Evolutionary conservation across 2,329 filamentous ascomycete genomes (phyloP), one percentile per base, ranked within the genome.

Genomic region (Colletotrichum zoysiae): DNA sequence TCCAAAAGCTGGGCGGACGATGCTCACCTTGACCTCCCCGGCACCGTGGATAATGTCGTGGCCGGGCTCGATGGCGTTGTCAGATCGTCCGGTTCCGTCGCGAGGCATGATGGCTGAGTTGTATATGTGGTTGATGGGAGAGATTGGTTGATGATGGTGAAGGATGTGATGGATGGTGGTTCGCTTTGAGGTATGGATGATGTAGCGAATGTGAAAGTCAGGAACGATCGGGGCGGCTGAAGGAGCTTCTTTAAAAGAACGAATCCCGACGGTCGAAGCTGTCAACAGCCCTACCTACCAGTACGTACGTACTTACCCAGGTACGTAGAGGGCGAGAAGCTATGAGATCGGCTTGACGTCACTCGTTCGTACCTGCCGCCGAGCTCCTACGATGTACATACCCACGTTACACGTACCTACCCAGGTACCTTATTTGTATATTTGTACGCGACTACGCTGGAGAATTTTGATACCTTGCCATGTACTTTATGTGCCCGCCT

Each of bases 11-110:
- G 0, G 16, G 18, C 11, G 9, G 14, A 8, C n/a, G 18, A 9
- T 74, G 9, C 81, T 73, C 75, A 86, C 85, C 56, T 81, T 76
- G 26, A 78, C 76, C 12, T 78, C 67, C 16, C 82, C 84, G 12
- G 79, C 79, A 48, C 86, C 86, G 78, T 87, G 86, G 67, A 80
- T 77, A 61, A 86, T 83, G 78, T 83, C 74, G 74, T 85, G 79
- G 68, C 77, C 78, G 12, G 78, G 76, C 67, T 83, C 82, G 44
- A 84, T 76, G 70, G 83, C 83, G 78, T 87, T 87, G 78, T 87
- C 79, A 68, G 82, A 81, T 74, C 81, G 81, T 65, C 84, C 84
- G 76, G 84, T 83, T 84, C 85, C 85, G 72, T 84, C 79, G 77
- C 85, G 84, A 83, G 86, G 85, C 86, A 87, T 87, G 70, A 67